These are phyloP conservation scores for Ophiostoma sp. DNA, from an alignment of 2,329 filamentous ascomycete genomes.

Conservation along the genomic window DNA sequence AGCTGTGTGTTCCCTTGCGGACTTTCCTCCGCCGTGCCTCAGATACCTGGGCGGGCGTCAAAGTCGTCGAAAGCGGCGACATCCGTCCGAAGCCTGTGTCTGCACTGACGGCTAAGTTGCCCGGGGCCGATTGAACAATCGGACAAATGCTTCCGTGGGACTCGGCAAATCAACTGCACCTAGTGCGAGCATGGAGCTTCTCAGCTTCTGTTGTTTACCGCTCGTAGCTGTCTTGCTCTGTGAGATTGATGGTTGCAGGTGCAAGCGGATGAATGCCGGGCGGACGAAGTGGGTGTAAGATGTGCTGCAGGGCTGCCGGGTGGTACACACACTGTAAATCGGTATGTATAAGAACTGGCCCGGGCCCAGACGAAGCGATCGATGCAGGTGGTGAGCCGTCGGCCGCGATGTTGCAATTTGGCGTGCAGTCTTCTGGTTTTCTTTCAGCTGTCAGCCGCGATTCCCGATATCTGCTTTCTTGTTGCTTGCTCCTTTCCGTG, in stretches of 20 bases:
- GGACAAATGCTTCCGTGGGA: not conserved
- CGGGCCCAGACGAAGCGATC: not conserved
- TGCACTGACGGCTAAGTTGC: not conserved
- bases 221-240: too few relatives aligned
- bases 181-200: too few relatives aligned
- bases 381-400: not conserved
- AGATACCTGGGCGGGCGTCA: constrained; percentile 20
- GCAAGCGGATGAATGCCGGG: not conserved
- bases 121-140: not conserved
- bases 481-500: too few relatives aligned
- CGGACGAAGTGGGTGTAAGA: not conserved
- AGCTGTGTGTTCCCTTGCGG: constrained; percentile 50
- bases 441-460: too few relatives aligned
- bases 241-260: not conserved
- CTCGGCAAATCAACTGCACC: too few relatives aligned
- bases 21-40: constrained; percentile 40
- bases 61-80: constrained; percentile 11
- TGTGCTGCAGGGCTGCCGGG: not conserved
- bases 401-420: too few relatives aligned
- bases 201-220: too few relatives aligned
- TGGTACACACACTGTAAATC: not conserved
- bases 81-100: constrained; percentile 4
- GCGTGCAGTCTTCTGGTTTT: too few relatives aligned
- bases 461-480: too few relatives aligned
- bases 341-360: not conserved